Conservation (phyloP, 139 green algal genomes). For the Yamagishiella unicocca region DNA sequence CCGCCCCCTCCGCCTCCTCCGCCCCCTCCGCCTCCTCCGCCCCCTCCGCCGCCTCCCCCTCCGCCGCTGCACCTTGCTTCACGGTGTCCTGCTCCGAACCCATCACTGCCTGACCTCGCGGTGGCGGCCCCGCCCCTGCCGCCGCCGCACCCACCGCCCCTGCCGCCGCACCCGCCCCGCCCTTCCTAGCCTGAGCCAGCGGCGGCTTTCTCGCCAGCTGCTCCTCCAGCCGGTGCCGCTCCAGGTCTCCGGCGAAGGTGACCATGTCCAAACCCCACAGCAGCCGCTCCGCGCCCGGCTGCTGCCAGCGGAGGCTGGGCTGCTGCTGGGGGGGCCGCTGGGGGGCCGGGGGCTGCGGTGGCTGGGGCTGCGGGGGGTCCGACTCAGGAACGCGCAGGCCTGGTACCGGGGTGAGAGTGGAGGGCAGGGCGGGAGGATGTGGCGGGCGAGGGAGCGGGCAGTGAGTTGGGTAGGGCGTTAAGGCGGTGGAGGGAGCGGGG, state of each 20-base stretch:
- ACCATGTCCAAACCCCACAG: constrained; percentile 32
- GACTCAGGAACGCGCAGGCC: background rate
- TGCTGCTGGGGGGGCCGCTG: background rate
- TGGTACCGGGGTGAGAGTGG: background rate
- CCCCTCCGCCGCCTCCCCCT: background rate
- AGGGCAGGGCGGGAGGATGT: background rate
- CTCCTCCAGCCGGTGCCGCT: background rate
- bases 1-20: background rate
- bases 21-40: background rate
- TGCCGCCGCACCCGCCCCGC: background rate
- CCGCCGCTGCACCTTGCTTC: background rate
- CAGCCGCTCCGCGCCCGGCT: background rate
- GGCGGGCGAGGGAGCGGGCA: no score
- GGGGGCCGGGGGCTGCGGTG: background rate
- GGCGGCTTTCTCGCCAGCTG: background rate
- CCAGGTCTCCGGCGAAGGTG: background rate
- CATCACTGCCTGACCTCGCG: background rate
- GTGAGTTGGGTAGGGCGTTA: no score
- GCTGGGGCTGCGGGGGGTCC: background rate
- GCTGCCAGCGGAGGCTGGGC: background rate
- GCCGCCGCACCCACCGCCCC: background rate
- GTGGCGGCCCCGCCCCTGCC: no score
- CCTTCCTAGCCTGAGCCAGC: background rate
- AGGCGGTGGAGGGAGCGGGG: no score
- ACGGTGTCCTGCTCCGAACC: background rate